Percentiles rank a stretch among this genome's conserved stretches.
Evolutionary conservation across 257 asterid species (phyloP).

Genomic region (Oldenlandia corymbosa): DNA sequence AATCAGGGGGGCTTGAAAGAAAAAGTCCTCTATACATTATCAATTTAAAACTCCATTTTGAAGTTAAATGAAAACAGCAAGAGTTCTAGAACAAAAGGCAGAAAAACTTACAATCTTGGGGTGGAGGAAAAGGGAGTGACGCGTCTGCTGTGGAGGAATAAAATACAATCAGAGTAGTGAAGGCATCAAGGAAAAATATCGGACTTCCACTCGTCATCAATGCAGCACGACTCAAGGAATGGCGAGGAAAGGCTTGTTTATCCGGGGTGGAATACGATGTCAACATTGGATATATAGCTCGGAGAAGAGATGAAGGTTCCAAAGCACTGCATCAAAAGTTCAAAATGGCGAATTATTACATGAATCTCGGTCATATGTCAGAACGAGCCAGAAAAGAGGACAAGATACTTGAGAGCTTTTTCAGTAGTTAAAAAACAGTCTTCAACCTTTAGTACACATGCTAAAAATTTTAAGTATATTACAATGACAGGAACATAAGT

Average conservation of each 20-base stretch:
- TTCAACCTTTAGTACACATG: no score
- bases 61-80: not conserved
- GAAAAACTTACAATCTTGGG: conserved; percentile 85
- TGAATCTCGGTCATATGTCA: conserved; percentile 11
- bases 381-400: no score
- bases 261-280: conserved; percentile 75
- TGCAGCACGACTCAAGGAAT: conserved; percentile 98
- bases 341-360: conserved; percentile 6
- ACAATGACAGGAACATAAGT: no score
- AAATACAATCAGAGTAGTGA: conserved; percentile 76
- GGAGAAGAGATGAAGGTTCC: conserved; percentile 84
- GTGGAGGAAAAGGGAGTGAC: conserved; percentile 94
- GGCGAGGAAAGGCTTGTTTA: conserved; percentile 93
- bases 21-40: not conserved
- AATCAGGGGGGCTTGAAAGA: conserved; percentile 4
- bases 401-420: not conserved
- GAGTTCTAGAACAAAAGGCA: not conserved
- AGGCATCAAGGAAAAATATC: conserved; percentile 91
- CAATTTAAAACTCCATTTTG: not conserved
- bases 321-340: conserved; percentile 69
- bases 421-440: not conserved
- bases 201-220: conserved; percentile 94
- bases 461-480: no score
- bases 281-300: conserved; percentile 83
- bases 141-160: conserved; percentile 85